Evolutionary conservation across 1,139 yeast species (phyloP), one percentile per base, ranked within the genome.

Genomic region (Sugiyamaella paludigena): DNA sequence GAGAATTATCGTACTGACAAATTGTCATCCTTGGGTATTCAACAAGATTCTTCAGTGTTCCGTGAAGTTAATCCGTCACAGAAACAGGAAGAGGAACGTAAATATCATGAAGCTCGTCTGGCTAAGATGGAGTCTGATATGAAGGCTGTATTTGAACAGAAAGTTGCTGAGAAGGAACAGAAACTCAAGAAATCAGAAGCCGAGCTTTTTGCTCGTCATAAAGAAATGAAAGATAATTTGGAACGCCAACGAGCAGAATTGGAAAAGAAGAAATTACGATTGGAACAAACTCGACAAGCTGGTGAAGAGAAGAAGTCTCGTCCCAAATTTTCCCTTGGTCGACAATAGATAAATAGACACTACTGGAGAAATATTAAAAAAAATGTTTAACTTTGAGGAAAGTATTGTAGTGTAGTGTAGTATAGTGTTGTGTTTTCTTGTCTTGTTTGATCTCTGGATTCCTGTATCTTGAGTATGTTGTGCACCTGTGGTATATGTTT

Each of bases 161-260:
- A 92, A 75, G 98, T 94, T 35, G 77, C 86, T 51, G 98, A 91
- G 72, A 94, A 94, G 82, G 99, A 94, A 71, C 87, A 89, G 78
- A 91, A 91, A 74, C 80, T 94, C 68, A 96, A 91, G 75, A 87
- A 91, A 73, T 88, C 97, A 43, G 98, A 94, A 73, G 95, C 96
- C 50, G 98, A 94, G 71, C 79, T 94, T 65, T 92, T 92, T 69
- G 81, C 95, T 36, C 83, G 95, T 69, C 98, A 94, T 72, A 87
- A 88, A 70, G 98, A 92, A 69, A 89, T 92, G 94, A 91, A 92
- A 74, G 98, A 91, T 65, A 88, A 87, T 70, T 78, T 92, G 66
- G 78, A 86, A 59, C 86, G 86, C 68, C 97, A 91, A 71, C 83
- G 92, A 58, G 83, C 83, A 65, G 81, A 89, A 61, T 78, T 92